Evolutionary conservation across 805 yeast genomes (phyloP).

Genomic region (Candida sanyiensis): DNA sequence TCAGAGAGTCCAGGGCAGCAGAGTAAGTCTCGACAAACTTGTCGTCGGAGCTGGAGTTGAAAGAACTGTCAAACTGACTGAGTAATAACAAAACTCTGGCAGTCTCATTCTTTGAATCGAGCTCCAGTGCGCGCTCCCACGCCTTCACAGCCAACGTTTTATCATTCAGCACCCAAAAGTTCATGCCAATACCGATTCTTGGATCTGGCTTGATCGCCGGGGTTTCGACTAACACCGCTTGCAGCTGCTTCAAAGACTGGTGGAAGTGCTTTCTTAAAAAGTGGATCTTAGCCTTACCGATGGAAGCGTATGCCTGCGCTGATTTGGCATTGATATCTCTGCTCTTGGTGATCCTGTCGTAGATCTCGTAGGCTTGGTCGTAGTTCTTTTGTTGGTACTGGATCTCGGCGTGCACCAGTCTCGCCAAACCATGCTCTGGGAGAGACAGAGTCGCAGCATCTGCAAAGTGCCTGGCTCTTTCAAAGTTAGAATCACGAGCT

Average conservation of each 20-base stretch:
- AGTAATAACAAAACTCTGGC: conserved; percentile 64
- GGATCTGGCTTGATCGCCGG: conserved; percentile 87
- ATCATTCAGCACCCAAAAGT: conserved; percentile 86
- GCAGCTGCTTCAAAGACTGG: conserved; percentile 75
- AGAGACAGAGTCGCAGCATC: conserved; percentile 45
- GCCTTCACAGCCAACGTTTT: conserved; percentile 68
- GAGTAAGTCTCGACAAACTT: conserved; percentile 58
- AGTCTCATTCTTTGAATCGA: conserved; percentile 53
- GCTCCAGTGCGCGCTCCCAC: conserved; percentile 74
- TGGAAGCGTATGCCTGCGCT: conserved; percentile 67
- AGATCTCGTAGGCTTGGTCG: conserved; percentile 65
- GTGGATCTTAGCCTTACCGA: conserved; percentile 79
- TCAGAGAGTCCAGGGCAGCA: conserved; percentile 46
- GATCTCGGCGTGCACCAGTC: conserved; percentile 65
- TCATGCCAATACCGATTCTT: conserved; percentile 88
- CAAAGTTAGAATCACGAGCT: conserved; percentile 29
- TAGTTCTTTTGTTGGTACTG: conserved; percentile 51
- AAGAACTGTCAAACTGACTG: conserved; percentile 59
- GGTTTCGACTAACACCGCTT: conserved; percentile 68
- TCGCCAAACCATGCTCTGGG: conserved; percentile 41
- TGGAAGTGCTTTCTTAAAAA: conserved; percentile 67
- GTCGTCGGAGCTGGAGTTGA: conserved; percentile 48
- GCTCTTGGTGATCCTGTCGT: conserved; percentile 52
- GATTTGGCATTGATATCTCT: conserved; percentile 42
- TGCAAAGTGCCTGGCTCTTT: conserved; percentile 38